phyloP scores from a whole-genome alignment of 371 early-diverging fungal species.

The Phascolomyces articulosus region DNA sequence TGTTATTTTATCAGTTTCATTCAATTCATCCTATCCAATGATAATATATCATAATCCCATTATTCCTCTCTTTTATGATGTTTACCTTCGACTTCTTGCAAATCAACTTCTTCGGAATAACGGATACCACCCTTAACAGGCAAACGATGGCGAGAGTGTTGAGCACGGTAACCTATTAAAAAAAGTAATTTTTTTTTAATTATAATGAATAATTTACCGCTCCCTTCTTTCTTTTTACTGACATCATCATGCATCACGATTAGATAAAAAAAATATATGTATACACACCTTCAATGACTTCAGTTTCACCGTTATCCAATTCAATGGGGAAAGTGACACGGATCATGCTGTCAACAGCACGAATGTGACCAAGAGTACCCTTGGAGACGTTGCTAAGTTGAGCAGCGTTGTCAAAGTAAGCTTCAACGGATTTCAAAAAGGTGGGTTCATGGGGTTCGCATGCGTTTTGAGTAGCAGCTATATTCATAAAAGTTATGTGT shows the following conservation, averaged over 20 bases:
- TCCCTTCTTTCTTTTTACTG: too few species aligned
- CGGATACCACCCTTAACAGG: slow-evolving; percentile 91
- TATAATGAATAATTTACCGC: too few species aligned
- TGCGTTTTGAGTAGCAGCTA: slow-evolving; percentile 65
- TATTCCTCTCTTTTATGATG: neutral
- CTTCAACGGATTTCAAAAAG: slow-evolving; percentile 83
- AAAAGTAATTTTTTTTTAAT: too few species aligned
- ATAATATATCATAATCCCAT: too few species aligned
- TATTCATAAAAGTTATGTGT: too few species aligned
- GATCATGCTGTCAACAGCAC: slow-evolving; percentile 78
- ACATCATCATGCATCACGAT: too few species aligned
- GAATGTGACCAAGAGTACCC: slow-evolving; percentile 78
- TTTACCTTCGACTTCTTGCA: slow-evolving; percentile 82
- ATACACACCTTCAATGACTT: slow-evolving; percentile 76
- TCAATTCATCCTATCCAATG: too few species aligned
- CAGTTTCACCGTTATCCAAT: slow-evolving; percentile 69
- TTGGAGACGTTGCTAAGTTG: slow-evolving; percentile 65
- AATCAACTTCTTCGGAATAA: slow-evolving; percentile 79
- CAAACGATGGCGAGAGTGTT: slow-evolving; percentile 87
- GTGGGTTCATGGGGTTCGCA: slow-evolving; percentile 73
- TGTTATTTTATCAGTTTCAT: neutral
- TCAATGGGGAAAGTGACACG: slow-evolving; percentile 90
- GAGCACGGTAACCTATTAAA: slow-evolving; percentile 78
- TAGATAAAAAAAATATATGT: too few species aligned
- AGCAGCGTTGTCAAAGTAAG: slow-evolving; percentile 80